Evolutionary conservation across 2,329 filamentous ascomycete genomes (phyloP), one percentile per base, ranked within the genome.

Genomic region (Ambrosiella cleistominuta): DNA sequence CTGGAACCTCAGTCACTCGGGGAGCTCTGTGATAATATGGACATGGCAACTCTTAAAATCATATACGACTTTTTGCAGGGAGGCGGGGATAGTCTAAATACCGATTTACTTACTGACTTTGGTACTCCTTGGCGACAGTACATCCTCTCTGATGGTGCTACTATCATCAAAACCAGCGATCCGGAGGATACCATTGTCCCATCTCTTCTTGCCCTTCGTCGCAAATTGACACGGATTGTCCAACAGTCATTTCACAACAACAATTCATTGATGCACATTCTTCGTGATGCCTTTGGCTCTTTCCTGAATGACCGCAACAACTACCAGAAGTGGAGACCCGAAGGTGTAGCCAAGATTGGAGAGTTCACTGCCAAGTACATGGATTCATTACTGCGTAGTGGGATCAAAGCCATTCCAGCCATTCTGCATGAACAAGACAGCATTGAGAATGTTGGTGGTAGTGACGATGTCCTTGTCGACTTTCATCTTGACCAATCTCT

Each of bases 281-380:
- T 98, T 63, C 80, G 93, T 58, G 88, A 96, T 65, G 79, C 88
- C 0, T 97, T 98, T 66, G 83, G 86, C 57, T 78, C 75, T 0
- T 96, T 97, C 65, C 95, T 98, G 76, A 98, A 98, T 68, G 87
- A 93, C 68, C 85, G 85, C 66, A 86, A 83, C 66, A 82, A 80
- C 1, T 77, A 80, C 7, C 75, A 81, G 3, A 83, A 81, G 3
- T 91, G 86, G 79, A 81, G 27, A 27, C 27, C 82, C 56, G 88
- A 86, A 0, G 85, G 89, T 58, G 94, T 90, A 58, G 88, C 89
- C 15, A 97, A 95, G 74, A 88, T 95, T 12, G 93, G 91, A 54
- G 93, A 98, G 72, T 95, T 97, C 90, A 94, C 96, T 64, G 94
- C 93, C 37, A 97, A 96, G 70, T 90, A 97, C 65, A 86, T 98